Base-by-base conservation (phyloP, 2,329 filamentous ascomycete species). In the Calonectria pseudoreteaudii region DNA sequence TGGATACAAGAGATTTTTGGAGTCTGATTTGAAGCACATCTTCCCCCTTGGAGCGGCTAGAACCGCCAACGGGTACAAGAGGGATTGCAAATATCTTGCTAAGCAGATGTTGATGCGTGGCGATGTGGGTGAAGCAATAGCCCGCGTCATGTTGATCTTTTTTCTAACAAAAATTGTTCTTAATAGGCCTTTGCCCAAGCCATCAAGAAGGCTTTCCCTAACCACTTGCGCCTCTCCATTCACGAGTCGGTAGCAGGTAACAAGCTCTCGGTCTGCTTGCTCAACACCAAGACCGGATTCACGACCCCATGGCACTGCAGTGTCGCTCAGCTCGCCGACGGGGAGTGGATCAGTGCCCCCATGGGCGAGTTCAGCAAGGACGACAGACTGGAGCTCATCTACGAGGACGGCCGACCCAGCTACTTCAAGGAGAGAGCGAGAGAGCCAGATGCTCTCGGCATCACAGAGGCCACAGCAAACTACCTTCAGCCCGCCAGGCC, bases 291-390 rank as follows among this genome's bases (percentile, higher is more conserved):
- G 26, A 82, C 80, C 0, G 79, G 78, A 2, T 83, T 79, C 60
- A 83, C 82, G 0, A 83, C 82, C 0, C 82, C 82, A 0, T 83
- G 82, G 82, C 82, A 83, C 53, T 83, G 82, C 50, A 75, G 68
- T n/a, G 71, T 76, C 16, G 73, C 75, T 8, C 65, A 66, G 50
- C 66, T 78, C 30, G 72, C 74, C 3, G 72, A 80, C 50, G 80
- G 80, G 8, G 75, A 77, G 41, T 79, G 77, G 77, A 71, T 78
- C n/a, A 80, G 78, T 62, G 76, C 79, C 50, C 74, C 74, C 0
- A 82, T 80, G 80, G 75, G 80, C 18, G 80, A 81, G 30, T 80
- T 81, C 18, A 70, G 66, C 28, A 76, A 78, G 30, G 78, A 81
- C 23, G 38, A 52, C 18, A 70, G 70, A 14, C 41, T 82, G 38